Evolutionary conservation across 2,329 filamentous ascomycete genomes (phyloP), one percentile per base, ranked within the genome.

Genomic region (Ceratocystis alfenasii): DNA sequence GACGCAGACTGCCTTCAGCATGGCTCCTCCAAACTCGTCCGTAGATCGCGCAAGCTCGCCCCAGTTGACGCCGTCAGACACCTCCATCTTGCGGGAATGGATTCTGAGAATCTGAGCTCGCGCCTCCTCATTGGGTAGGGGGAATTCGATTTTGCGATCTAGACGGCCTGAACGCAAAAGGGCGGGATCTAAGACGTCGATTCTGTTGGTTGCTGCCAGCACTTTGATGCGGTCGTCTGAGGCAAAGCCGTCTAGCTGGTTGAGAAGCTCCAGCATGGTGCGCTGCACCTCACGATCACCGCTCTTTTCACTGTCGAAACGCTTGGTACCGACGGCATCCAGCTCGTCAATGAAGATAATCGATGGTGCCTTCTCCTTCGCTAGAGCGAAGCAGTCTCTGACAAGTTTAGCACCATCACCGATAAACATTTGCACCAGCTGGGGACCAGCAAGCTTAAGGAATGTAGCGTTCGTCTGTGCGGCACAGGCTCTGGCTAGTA

Each of bases 281-380:
- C 94, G 86, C 79, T 99, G 94, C 55, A 99, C 94, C 79, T 99
- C 94, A 76, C 94, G 85, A 76, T 99, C 94, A 78, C 94, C 94
- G 68, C 89, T 94, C 82, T 97, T 99, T 75, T 97, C 92, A 71
- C 90, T 95, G 76, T 99, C 94, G 79, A 99, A 99, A 74, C 94
- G 93, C 79, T 97, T 97, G 65, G 93, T 97, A 70, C 94, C 94
- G n/a, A 99, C 88, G 67, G 94, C 94, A 75, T 99, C 94, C 69
- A 99, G 80, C 78, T 99, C 94, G 78, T 99, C 94, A 72, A 99
- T 97, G 81, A 99, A 99, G 76, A 99, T 99, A 76, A 99, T 99
- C 67, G 94, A 91, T 0, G 94, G 95, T 0, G 94, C 94, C 81
- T 99, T 99, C 78, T 99, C 94, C 76, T 99, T 99, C 65, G 94